Conservation (phyloP, 2,329 filamentous ascomycete genomes). For the Phoma sp. region DNA sequence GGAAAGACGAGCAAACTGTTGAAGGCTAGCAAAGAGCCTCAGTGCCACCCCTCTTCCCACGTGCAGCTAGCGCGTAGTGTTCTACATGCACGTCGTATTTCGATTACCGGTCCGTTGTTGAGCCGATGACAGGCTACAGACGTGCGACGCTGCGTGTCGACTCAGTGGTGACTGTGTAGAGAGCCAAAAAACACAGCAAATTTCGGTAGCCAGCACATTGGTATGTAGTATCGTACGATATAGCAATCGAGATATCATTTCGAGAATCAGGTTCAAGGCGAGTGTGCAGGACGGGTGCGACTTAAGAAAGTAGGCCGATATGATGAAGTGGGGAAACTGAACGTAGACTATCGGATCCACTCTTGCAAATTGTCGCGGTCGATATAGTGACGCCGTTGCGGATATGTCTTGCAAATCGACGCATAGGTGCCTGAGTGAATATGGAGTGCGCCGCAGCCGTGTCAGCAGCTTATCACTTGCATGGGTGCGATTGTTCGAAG, state of each 20-base stretch:
- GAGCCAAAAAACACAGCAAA: background rate
- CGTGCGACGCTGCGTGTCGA: background rate
- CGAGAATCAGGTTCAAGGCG: background rate
- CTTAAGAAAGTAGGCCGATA: background rate
- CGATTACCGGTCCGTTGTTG: background rate
- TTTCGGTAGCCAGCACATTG: background rate
- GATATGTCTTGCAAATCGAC: background rate
- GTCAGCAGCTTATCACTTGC: constrained; percentile 11
- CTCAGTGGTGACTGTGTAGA: background rate
- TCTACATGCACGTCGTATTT: background rate
- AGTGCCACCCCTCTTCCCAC: background rate
- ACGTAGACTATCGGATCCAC: background rate
- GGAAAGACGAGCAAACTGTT: background rate
- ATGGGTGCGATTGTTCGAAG: constrained; percentile 1
- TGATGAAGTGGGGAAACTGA: background rate
- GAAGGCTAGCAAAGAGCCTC: background rate
- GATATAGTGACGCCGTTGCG: background rate
- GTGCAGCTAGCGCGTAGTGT: background rate
- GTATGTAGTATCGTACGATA: background rate
- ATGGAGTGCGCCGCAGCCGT: background rate
- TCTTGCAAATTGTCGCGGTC: background rate
- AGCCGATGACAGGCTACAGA: background rate
- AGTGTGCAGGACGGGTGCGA: background rate
- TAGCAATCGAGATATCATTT: background rate
- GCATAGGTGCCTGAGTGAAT: background rate